Evolutionary conservation across 2,329 filamentous ascomycete genomes (phyloP).

Genomic region (Cephalotrichum gorgonifer): DNA sequence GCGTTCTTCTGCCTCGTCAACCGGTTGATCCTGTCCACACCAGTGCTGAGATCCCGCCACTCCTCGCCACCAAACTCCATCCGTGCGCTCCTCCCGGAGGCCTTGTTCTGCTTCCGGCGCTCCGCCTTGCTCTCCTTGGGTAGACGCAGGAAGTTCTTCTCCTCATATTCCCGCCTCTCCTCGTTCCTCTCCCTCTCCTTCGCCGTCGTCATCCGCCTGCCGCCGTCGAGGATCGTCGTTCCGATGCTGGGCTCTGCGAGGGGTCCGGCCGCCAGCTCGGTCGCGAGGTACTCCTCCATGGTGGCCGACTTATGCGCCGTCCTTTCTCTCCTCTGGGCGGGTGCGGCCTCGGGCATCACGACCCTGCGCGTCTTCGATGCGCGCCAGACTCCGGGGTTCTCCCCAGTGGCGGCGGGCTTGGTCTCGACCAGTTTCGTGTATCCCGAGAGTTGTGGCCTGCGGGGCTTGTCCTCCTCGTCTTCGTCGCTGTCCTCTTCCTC

Average conservation of each 20-base stretch:
- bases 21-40: slow-evolving; percentile 75
- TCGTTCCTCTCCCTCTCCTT: slow-evolving; percentile 67
- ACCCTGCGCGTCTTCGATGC: slow-evolving; percentile 84
- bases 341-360: slow-evolving; percentile 63
- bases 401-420: slow-evolving; percentile 18
- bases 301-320: slow-evolving; percentile 66
- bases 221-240: slow-evolving; percentile 72
- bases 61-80: slow-evolving; percentile 83
- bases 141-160: slow-evolving; percentile 80
- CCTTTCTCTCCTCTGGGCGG: slow-evolving; percentile 47
- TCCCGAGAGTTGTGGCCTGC: slow-evolving; percentile 7
- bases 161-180: slow-evolving; percentile 79
- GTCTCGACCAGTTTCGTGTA: neutral
- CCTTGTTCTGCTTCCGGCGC: slow-evolving; percentile 48
- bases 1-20: slow-evolving; percentile 62
- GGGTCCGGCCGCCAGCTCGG: slow-evolving; percentile 74
- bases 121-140: slow-evolving; percentile 87
- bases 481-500: slow-evolving; percentile 23
- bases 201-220: slow-evolving; percentile 68
- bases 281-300: slow-evolving; percentile 82
- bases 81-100: slow-evolving; percentile 29
- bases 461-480: slow-evolving; percentile 14
- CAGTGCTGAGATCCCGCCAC: slow-evolving; percentile 76
- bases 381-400: slow-evolving; percentile 61
- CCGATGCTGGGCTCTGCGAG: slow-evolving; percentile 84